phyloP scores from a whole-genome alignment of 306 rosid genomes.

The Lathyrus tuberosus region DNA sequence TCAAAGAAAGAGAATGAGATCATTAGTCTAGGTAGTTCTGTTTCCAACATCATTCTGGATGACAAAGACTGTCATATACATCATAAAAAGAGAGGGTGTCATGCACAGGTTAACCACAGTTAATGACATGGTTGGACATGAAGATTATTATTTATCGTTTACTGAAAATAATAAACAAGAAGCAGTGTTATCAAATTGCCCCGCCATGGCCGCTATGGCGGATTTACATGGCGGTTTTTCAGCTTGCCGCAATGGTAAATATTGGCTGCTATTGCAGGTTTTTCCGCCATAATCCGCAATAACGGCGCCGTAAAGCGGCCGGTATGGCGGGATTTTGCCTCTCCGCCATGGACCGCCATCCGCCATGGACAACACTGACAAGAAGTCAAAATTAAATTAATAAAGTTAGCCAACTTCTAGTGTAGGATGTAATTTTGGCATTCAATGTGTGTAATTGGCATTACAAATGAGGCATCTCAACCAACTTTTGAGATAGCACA shows the following conservation, averaged over 20 bases:
- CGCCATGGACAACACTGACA: no score
- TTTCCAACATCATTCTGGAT: conserved; percentile 2
- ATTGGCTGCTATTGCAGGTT: no score
- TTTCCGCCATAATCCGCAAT: no score
- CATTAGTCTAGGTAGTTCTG: neutral
- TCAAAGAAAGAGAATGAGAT: conserved; percentile 17
- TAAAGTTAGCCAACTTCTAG: conserved; percentile 1
- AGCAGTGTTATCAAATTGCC: no score
- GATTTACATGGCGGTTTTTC: no score
- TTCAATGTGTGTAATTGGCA: conserved; percentile 12
- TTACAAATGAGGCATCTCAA: conserved; percentile 13
- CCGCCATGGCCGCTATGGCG: no score
- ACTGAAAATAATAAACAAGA: neutral
- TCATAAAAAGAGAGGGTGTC: conserved; percentile 20
- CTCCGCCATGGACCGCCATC: no score
- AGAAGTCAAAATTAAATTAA: neutral
- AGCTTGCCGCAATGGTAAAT: no score
- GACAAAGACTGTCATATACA: neutral
- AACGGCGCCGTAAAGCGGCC: no score
- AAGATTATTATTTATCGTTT: neutral
- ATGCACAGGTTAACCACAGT: conserved; percentile 24
- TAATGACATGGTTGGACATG: neutral
- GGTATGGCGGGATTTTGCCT: no score
- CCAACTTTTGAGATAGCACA: conserved; percentile 25
- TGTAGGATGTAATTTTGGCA: conserved; percentile 14